A percentile compares a stretch with the other conserved stretches of the same genome.
Evolutionary conservation across 352 stramenopile genomes (phyloP).

Genomic region (Chrysophaeum taylorii): DNA sequence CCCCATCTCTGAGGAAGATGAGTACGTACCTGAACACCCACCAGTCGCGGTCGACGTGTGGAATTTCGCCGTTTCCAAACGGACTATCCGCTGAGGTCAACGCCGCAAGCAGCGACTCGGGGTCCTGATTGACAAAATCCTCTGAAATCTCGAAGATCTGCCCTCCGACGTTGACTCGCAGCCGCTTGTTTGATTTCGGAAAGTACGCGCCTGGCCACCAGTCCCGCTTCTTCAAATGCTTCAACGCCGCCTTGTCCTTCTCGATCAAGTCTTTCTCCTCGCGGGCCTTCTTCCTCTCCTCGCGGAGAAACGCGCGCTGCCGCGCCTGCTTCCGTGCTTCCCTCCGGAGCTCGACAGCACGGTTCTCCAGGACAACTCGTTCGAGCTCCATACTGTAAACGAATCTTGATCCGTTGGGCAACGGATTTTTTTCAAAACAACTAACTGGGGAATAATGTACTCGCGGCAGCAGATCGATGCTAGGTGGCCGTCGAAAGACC

Average conservation of each 20-base stretch:
- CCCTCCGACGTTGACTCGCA: conserved; percentile 42
- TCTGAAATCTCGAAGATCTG: conserved; percentile 41
- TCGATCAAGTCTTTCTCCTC: conserved; percentile 26
- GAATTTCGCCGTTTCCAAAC: conserved; percentile 9
- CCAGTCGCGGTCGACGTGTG: conserved; percentile 46
- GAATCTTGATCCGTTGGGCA: no score
- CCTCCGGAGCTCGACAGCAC: conserved; percentile 25
- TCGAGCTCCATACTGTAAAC: conserved; percentile 17
- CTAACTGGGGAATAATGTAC: no score
- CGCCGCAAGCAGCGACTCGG: conserved; percentile 36
- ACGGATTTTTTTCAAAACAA: no score
- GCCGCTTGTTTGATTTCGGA: conserved; percentile 15
- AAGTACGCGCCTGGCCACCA: conserved; percentile 30
- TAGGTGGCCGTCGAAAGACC: no score
- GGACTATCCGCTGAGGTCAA: conserved; percentile 29
- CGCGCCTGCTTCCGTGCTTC: conserved; percentile 23
- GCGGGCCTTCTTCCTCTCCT: conserved; percentile 18
- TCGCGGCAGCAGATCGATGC: no score
- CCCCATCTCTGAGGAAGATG: conserved; percentile 41
- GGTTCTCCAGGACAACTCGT: conserved; percentile 28
- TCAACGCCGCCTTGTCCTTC: conserved; percentile 24
- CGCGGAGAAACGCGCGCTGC: conserved; percentile 26
- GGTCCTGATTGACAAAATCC: conserved; percentile 34
- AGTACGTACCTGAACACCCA: conserved; percentile 42
- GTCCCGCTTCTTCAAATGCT: conserved; percentile 24